Conservation (phyloP, 352 stramenopile genomes). For the Globisporangium megalacanthum region DNA sequence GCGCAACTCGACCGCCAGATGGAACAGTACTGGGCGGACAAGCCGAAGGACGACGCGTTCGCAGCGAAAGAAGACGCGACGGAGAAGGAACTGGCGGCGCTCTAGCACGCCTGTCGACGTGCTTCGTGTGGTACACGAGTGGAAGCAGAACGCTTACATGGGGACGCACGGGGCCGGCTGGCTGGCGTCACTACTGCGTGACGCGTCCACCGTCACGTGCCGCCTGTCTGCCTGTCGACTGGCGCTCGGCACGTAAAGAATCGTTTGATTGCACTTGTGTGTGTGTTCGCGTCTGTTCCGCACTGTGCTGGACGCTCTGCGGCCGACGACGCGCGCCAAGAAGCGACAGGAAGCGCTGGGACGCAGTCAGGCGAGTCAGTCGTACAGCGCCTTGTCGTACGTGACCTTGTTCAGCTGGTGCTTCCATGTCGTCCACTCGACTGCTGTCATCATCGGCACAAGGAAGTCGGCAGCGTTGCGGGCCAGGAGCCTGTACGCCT, state of each 20-base stretch:
- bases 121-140: neutral
- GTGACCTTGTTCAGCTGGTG: constrained; percentile 62
- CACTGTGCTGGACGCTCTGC: neutral
- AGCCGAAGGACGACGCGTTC: constrained; percentile 37
- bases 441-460: constrained; percentile 72
- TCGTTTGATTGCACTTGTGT: constrained; percentile 12
- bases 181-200: too few species aligned
- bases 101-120: neutral
- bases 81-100: neutral
- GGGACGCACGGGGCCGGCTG: neutral
- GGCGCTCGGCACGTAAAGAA: constrained; percentile 10
- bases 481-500: constrained; percentile 77
- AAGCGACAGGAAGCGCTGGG: neutral
- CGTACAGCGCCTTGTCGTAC: constrained; percentile 78
- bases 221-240: neutral
- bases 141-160: neutral
- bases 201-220: too few species aligned
- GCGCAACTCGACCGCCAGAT: constrained; percentile 80
- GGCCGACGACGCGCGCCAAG: neutral
- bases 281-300: constrained; percentile 8
- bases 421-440: constrained; percentile 85
- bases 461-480: constrained; percentile 73
- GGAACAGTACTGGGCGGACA: constrained; percentile 87
- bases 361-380: constrained; percentile 23
- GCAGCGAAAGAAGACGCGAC: constrained; percentile 1